Evolutionary conservation across 2,329 filamentous ascomycete genomes (phyloP).

Genomic region (Xylariomycetidae sp.): DNA sequence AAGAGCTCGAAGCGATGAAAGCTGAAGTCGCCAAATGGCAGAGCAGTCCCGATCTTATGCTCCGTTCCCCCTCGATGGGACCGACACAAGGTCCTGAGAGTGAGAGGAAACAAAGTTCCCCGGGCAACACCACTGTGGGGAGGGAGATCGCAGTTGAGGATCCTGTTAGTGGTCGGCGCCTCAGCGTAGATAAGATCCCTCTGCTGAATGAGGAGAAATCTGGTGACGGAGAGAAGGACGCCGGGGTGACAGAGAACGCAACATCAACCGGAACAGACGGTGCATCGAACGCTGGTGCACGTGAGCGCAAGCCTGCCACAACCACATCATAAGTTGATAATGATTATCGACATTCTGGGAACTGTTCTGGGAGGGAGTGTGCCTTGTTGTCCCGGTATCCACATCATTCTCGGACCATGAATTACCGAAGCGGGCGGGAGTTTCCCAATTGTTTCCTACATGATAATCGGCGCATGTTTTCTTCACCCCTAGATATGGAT

Average conservation of each 20-base stretch:
- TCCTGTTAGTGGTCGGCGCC: slow-evolving; percentile 17
- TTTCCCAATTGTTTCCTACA: too few relatives aligned
- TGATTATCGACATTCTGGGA: too few relatives aligned
- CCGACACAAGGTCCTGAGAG: slow-evolving; percentile 24
- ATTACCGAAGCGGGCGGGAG: too few relatives aligned
- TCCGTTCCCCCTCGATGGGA: slow-evolving; percentile 34
- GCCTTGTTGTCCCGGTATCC: too few relatives aligned
- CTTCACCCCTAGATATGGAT: too few relatives aligned
- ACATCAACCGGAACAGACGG: slow-evolving; percentile 39
- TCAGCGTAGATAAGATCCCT: slow-evolving; percentile 52
- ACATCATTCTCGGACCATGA: too few relatives aligned
- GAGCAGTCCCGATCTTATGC: slow-evolving; percentile 46
- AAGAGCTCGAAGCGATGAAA: slow-evolving; percentile 85
- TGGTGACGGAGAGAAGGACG: slow-evolving; percentile 8
- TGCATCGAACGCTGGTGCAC: slow-evolving; percentile 39
- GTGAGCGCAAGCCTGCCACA: slow-evolving; percentile 40
- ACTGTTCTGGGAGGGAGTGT: too few relatives aligned
- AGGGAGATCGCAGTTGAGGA: slow-evolving; percentile 19
- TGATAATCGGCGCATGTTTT: too few relatives aligned
- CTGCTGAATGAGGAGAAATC: slow-evolving; percentile 45
- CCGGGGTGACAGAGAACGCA: slow-evolving; percentile 11
- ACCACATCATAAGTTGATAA: too few relatives aligned
- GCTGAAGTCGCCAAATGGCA: slow-evolving; percentile 90
- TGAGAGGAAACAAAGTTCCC: slow-evolving; percentile 14
- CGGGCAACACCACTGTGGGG: slow-evolving; percentile 16